Evolutionary conservation across 2,329 filamentous ascomycete genomes (phyloP), one percentile per base, ranked within the genome.

Genomic region (Clarireedia hainanense): DNA sequence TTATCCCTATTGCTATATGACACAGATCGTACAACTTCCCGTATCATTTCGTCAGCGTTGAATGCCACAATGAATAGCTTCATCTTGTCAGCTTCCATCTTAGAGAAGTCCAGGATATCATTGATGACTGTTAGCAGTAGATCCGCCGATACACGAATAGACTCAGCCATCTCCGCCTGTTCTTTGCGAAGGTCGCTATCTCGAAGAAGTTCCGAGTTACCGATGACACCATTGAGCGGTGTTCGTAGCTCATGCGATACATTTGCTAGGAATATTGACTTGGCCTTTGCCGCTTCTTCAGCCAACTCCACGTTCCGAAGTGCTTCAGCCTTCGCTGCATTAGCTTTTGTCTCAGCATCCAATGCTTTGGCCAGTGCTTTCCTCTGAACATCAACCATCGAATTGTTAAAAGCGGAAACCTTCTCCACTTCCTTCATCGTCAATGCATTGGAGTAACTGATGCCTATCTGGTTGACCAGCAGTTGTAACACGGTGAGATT

Each of bases 41-140:
- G 77, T 39, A 86, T 63, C 79, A 85, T 84, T 66, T 85, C 82
- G 62, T 81, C 78, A 0, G 83, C 81, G 61, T 84, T 85, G 71
- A 86, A 86, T 6, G 81, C 81, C 54, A 84, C 84, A 57, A 85
- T 79, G 67, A 89, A 89, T 1, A 91, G 80, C 68, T 94, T 90
- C 75, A 95, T 85, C 69, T 90, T 86, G 63, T 91, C 89, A 2
- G 88, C 89, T 69, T 95, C 90, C 74, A 94, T 90, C 71, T 95
- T 95, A 27, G 91, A 96, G 68, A 96, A 95, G 71, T 97, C 92
- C 4, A 96, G 76, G 52, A 96, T 96, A 67, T 97, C 92, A 67
- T 96, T 96, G 73, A 96, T 96, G 48, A 96, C 89, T 0, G 91
- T 94, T 26, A 96, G 76, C 14, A 96, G 74, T 15, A 94, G 83